These are phyloP conservation scores for Mortierella sp. DNA, from an alignment of 371 early-diverging fungal genomes.

Conservation along the genomic window DNA sequence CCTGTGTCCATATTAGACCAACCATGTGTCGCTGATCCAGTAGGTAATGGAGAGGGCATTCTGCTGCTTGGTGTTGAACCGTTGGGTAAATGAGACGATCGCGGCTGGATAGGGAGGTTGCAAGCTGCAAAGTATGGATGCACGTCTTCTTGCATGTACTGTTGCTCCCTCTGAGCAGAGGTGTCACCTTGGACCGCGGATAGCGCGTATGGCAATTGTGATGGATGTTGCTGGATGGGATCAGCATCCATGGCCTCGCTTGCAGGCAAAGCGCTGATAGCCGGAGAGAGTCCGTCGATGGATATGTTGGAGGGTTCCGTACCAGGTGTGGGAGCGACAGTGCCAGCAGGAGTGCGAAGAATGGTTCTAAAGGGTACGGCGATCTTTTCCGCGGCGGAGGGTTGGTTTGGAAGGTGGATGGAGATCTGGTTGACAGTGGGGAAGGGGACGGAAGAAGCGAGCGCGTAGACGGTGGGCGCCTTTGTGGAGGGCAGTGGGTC, in stretches of 20 bases:
- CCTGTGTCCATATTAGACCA: background rate
- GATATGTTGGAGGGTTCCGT: background rate
- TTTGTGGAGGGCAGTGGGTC: constrained; percentile 15
- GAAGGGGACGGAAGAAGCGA: constrained; percentile 31
- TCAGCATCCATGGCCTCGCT: background rate
- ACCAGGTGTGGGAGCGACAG: too few species aligned
- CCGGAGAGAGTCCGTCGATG: background rate
- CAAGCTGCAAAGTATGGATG: constrained; percentile 36
- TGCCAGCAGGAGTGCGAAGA: constrained; percentile 9
- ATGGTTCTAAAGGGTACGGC: constrained; percentile 35
- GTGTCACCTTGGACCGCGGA: background rate
- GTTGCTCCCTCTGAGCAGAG: background rate
- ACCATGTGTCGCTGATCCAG: background rate
- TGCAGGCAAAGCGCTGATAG: background rate
- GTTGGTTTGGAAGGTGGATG: constrained; percentile 14
- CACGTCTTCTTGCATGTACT: background rate
- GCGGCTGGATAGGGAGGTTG: background rate
- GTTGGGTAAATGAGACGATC: background rate
- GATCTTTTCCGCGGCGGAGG: constrained; percentile 10
- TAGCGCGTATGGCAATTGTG: background rate
- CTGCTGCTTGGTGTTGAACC: background rate
- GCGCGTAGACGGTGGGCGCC: constrained; percentile 35
- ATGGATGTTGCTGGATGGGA: background rate
- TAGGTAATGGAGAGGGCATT: background rate
- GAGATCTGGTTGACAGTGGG: constrained; percentile 31